Percentiles rank a stretch among this genome's conserved stretches.
Conservation (phyloP, 257 asterid species). For the Leonotis leonurus region DNA sequence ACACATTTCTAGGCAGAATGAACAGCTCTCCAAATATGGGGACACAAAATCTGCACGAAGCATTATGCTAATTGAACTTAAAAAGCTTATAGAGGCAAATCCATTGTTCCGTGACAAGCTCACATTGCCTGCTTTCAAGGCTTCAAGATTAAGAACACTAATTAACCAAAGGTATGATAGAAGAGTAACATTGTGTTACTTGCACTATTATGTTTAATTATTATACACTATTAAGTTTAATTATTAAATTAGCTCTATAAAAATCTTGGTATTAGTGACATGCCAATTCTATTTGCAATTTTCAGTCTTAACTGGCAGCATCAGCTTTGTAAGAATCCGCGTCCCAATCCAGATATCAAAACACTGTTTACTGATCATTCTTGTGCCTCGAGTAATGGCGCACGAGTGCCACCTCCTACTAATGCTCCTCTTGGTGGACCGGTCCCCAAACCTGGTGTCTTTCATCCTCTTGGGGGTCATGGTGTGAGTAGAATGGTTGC, state of each 20-base stretch:
- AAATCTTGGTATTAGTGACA: background rate
- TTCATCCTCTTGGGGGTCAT: slow-evolving; percentile 72
- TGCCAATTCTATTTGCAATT: slow-evolving; percentile 17
- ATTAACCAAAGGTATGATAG: slow-evolving; percentile 74
- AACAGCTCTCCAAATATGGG: slow-evolving; percentile 93
- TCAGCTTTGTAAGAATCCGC: slow-evolving; percentile 96
- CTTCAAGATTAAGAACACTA: slow-evolving; percentile 85
- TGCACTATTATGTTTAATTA: background rate
- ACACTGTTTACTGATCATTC: slow-evolving; percentile 84
- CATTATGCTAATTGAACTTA: slow-evolving; percentile 83
- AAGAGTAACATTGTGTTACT: slow-evolving; percentile 8
- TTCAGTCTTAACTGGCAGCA: slow-evolving; percentile 97
- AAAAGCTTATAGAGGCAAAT: slow-evolving; percentile 88
- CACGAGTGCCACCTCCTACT: slow-evolving; percentile 63
- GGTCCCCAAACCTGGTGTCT: slow-evolving; percentile 51
- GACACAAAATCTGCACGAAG: slow-evolving; percentile 89
- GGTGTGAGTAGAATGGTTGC: slow-evolving; percentile 48
- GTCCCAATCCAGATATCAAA: slow-evolving; percentile 90
- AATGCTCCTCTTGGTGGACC: slow-evolving; percentile 59
- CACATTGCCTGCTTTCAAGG: slow-evolving; percentile 66
- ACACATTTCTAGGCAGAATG: slow-evolving; percentile 67
- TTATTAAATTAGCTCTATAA: slow-evolving; percentile 5
- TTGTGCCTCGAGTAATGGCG: slow-evolving; percentile 71
- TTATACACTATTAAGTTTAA: background rate
- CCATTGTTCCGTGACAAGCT: slow-evolving; percentile 90